Conservation (phyloP, 75 land plant genomes). For the Cupressus sempervirens region DNA sequence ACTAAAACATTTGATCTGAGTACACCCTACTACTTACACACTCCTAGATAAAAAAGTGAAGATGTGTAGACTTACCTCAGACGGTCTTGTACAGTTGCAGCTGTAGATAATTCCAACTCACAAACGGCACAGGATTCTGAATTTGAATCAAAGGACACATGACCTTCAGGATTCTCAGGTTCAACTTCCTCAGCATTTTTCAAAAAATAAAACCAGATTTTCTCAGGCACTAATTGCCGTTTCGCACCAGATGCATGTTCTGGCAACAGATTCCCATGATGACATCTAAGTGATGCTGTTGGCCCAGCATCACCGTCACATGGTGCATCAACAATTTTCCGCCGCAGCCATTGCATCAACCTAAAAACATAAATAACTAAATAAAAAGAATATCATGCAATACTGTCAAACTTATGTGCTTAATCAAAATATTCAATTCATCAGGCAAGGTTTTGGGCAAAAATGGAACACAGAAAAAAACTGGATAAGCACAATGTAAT, state of each 20-base stretch:
- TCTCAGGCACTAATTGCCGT: constrained; percentile 72
- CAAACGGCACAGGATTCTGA: constrained; percentile 58
- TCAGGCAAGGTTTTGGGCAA: not conserved
- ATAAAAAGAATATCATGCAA: not conserved
- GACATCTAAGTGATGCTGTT: constrained; percentile 77
- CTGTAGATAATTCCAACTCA: constrained; percentile 48
- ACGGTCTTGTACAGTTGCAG: constrained; percentile 55
- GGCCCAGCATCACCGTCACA: constrained; percentile 91
- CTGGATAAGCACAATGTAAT: not conserved
- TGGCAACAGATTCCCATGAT: constrained; percentile 80
- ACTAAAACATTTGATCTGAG: not conserved
- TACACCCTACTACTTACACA: not conserved
- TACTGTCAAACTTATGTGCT: not conserved
- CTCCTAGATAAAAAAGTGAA: not conserved
- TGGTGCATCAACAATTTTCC: constrained; percentile 74
- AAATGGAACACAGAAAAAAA: not conserved
- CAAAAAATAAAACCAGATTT: constrained; percentile 68
- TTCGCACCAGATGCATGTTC: constrained; percentile 86
- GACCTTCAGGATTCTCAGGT: constrained; percentile 39
- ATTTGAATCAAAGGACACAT: constrained; percentile 52
- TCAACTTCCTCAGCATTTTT: constrained; percentile 55
- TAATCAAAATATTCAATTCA: not conserved
- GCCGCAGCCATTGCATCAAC: constrained; percentile 88
- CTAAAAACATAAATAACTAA: constrained; percentile 25
- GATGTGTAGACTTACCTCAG: constrained; percentile 45